Evolutionary conservation across 2,329 filamentous ascomycete species (phyloP).

Genomic region (Fusarium citri): DNA sequence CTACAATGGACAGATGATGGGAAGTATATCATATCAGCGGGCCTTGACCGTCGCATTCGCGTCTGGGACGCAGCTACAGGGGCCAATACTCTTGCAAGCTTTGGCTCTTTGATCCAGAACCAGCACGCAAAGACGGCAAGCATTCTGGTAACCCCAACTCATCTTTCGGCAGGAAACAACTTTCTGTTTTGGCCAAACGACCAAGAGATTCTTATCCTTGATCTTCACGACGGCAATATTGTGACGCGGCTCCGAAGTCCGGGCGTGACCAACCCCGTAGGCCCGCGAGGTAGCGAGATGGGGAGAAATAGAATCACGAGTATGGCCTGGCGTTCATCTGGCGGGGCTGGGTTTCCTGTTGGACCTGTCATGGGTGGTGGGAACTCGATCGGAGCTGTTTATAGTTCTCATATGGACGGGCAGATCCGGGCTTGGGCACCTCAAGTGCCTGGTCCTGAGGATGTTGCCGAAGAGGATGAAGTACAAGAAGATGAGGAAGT

Average conservation of each 20-base stretch:
- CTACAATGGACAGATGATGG: conserved; percentile 87
- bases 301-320: conserved; percentile 77
- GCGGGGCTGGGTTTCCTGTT: conserved; percentile 68
- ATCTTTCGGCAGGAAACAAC: conserved; percentile 68
- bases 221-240: conserved; percentile 80
- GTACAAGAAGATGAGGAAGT: conserved; percentile 57
- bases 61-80: conserved; percentile 88
- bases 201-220: conserved; percentile 81
- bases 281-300: conserved; percentile 60
- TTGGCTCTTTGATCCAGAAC: conserved; percentile 86
- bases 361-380: conserved; percentile 71
- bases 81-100: conserved; percentile 88
- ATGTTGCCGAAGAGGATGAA: conserved; percentile 61
- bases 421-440: conserved; percentile 85
- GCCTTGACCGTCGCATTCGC: conserved; percentile 84
- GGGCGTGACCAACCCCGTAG: conserved; percentile 61
- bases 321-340: conserved; percentile 76
- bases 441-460: conserved; percentile 61
- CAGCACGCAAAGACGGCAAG: conserved; percentile 69
- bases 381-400: conserved; percentile 69
- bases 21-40: conserved; percentile 79
- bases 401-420: conserved; percentile 86
- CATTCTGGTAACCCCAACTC: conserved; percentile 72
- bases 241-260: conserved; percentile 77
- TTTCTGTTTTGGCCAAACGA: conserved; percentile 85